Conservation (phyloP, 306 rosid species). For the Lathyrus sativus region DNA sequence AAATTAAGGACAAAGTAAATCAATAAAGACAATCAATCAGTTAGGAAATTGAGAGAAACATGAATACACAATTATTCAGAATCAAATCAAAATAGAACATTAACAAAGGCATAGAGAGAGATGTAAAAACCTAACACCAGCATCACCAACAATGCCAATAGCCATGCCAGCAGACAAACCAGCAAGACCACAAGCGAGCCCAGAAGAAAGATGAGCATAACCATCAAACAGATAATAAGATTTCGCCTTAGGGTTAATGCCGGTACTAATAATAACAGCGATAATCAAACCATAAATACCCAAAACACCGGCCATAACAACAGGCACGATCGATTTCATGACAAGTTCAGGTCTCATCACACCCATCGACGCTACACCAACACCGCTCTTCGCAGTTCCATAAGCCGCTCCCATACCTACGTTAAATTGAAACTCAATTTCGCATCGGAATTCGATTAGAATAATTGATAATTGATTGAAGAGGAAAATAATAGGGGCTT, state of each 20-base stretch:
- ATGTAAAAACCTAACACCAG: constrained; percentile 59
- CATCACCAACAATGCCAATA: constrained; percentile 72
- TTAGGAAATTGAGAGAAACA: neutral
- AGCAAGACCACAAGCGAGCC: constrained; percentile 72
- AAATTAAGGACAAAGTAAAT: neutral
- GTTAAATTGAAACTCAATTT: neutral
- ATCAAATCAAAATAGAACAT: neutral
- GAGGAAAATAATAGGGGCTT: constrained; percentile 2
- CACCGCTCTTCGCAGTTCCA: constrained; percentile 74
- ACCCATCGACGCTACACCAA: constrained; percentile 83
- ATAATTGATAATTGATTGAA: neutral
- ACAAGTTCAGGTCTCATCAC: constrained; percentile 78
- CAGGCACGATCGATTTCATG: constrained; percentile 76
- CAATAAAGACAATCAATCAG: neutral
- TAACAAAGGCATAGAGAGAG: neutral
- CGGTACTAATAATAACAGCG: constrained; percentile 75
- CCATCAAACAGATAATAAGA: constrained; percentile 74
- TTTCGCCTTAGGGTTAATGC: constrained; percentile 76
- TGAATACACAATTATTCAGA: too few species aligned
- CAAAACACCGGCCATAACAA: constrained; percentile 80
- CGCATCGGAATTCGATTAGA: neutral
- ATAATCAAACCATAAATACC: constrained; percentile 79
- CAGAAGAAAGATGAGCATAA: constrained; percentile 75
- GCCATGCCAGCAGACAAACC: constrained; percentile 84
- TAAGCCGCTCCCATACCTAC: constrained; percentile 71